Percentiles rank a stretch among this genome's conserved stretches.
These are phyloP conservation scores for Leccinum sublutescens DNA, from an alignment of 768 basidiomycete genomes.

Conservation along the genomic window DNA sequence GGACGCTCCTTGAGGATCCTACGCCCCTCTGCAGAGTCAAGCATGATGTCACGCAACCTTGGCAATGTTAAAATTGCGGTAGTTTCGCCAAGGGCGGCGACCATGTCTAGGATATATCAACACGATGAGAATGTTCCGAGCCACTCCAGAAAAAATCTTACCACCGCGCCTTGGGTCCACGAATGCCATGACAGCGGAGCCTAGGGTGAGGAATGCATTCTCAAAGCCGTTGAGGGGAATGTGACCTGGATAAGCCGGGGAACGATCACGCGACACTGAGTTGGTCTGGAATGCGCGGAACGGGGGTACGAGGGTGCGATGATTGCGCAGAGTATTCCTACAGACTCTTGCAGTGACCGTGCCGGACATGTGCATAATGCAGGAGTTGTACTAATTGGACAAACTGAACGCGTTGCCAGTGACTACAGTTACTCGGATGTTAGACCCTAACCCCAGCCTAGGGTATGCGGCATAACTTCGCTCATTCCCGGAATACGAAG, in stretches of 20 bases:
- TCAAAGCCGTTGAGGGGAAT: slow-evolving; percentile 82
- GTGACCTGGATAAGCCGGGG: slow-evolving; percentile 73
- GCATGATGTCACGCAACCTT: slow-evolving; percentile 73
- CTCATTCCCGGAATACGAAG: not conserved
- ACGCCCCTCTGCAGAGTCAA: slow-evolving; percentile 77
- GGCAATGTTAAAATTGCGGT: slow-evolving; percentile 81
- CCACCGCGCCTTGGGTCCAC: slow-evolving; percentile 82
- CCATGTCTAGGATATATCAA: slow-evolving; percentile 67
- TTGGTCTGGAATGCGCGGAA: slow-evolving; percentile 17
- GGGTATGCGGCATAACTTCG: slow-evolving; percentile 5
- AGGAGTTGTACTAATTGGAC: not conserved
- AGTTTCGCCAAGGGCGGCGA: slow-evolving; percentile 91
- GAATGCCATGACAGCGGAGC: slow-evolving; percentile 81
- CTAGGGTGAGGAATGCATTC: slow-evolving; percentile 80
- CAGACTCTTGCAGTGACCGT: not conserved
- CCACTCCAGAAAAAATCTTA: slow-evolving; percentile 35
- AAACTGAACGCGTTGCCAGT: not conserved
- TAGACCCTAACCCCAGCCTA: slow-evolving; percentile 19
- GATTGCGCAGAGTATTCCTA: not conserved
- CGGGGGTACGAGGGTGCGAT: not conserved
- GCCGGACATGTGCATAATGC: not conserved
- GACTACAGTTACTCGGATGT: not conserved
- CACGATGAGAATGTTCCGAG: not conserved
- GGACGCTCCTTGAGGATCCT: slow-evolving; percentile 82
- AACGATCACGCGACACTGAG: slow-evolving; percentile 6